Conservation (phyloP, 768 basidiomycete genomes). For the Infundibulicybe gibba region DNA sequence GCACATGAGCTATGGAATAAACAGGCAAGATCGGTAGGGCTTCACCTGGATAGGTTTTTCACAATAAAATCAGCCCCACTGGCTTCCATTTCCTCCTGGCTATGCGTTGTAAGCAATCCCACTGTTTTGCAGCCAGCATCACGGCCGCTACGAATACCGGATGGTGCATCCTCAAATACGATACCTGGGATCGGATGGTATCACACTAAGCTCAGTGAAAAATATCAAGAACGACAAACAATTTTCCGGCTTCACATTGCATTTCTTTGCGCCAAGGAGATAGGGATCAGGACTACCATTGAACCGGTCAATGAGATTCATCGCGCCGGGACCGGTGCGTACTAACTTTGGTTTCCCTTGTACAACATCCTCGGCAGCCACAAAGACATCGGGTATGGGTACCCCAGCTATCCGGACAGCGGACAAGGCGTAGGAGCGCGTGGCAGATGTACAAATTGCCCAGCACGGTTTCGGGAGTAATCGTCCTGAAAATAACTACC, state of each 20-base stretch:
- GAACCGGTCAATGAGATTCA: constrained; percentile 1
- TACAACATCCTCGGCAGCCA: constrained; percentile 80
- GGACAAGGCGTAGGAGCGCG: constrained; percentile 65
- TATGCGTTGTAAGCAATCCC: constrained; percentile 80
- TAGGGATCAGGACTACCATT: constrained; percentile 79
- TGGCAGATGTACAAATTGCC: constrained; percentile 90
- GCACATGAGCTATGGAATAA: not conserved
- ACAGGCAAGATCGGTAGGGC: not conserved
- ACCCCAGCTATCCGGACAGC: constrained; percentile 68
- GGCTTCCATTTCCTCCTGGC: constrained; percentile 60
- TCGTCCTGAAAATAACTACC: constrained; percentile 32
- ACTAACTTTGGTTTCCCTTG: constrained; percentile 77
- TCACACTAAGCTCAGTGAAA: constrained; percentile 4
- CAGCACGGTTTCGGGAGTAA: constrained; percentile 60
- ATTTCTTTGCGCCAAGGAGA: constrained; percentile 74
- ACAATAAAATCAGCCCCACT: constrained; percentile 68
- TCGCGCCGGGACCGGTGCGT: not conserved
- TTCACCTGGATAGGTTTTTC: constrained; percentile 63
- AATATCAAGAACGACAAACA: constrained; percentile 36
- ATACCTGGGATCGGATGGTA: constrained; percentile 42
- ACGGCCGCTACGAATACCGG: constrained; percentile 75
- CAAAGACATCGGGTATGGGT: constrained; percentile 67
- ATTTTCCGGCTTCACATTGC: constrained; percentile 57
- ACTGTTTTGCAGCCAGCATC: constrained; percentile 84
- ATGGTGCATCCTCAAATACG: constrained; percentile 91